These are phyloP conservation scores for Trichocladium antarcticum DNA, from an alignment of 495 filamentous ascomycete species.

Conservation along the genomic window DNA sequence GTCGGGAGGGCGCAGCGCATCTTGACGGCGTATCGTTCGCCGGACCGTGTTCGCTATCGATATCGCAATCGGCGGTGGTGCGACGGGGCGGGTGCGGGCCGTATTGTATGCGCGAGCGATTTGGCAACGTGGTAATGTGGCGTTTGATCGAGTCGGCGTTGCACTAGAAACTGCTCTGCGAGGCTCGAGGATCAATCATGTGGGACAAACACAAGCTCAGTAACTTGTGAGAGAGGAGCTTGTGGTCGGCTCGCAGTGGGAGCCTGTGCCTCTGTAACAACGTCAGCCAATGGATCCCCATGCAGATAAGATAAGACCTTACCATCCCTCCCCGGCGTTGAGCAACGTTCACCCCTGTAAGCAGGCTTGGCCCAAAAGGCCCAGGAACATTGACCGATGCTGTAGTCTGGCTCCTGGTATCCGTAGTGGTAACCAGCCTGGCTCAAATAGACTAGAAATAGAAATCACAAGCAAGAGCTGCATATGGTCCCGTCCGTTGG, in stretches of 20 bases:
- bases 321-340: too few species aligned
- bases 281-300: constrained; percentile 4
- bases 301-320: constrained; percentile 8
- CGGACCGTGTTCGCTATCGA: not conserved
- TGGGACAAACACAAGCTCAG: constrained; percentile 2
- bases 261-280: not conserved
- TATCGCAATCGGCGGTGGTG: not conserved
- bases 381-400: too few species aligned
- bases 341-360: too few species aligned
- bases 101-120: too few species aligned
- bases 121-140: too few species aligned
- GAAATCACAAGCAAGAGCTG: too few species aligned
- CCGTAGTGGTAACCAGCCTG: too few species aligned
- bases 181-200: constrained; percentile 6
- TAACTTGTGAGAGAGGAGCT: not conserved
- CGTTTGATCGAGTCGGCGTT: not conserved
- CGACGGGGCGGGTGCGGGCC: too few species aligned
- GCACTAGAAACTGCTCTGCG: not conserved
- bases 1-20: constrained; percentile 1
- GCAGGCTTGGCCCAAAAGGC: too few species aligned
- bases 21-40: not conserved
- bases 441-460: too few species aligned
- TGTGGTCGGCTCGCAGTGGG: not conserved
- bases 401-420: too few species aligned
- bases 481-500: too few species aligned